Percentiles rank a stretch among this genome's conserved stretches.
Evolutionary conservation across 2,329 filamentous ascomycete species (phyloP).

Genomic region (Colletotrichum abscissum): DNA sequence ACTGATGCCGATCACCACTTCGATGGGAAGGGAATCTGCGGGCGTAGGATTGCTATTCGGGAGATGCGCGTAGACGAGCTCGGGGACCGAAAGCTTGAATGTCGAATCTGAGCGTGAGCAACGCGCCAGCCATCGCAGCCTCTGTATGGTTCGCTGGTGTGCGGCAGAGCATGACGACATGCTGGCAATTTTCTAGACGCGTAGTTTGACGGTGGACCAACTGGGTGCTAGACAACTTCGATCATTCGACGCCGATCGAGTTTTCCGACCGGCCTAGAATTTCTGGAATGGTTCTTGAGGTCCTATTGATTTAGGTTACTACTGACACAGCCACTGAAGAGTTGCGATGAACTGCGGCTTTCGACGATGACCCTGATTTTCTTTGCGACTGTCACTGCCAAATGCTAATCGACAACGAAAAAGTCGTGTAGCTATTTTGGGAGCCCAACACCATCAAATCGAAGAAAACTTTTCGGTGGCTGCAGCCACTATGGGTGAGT

Average conservation of each 20-base stretch:
- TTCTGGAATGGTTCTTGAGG: neutral
- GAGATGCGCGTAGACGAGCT: slow-evolving; percentile 14
- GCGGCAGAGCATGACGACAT: slow-evolving; percentile 12
- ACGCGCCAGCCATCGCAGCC: neutral
- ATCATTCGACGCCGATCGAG: neutral
- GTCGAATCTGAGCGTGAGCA: neutral
- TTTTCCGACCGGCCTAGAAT: neutral
- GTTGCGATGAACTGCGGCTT: slow-evolving; percentile 8
- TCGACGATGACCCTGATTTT: neutral
- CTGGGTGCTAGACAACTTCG: neutral
- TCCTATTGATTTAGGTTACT: neutral
- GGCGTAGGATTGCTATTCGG: neutral
- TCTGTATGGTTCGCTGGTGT: neutral
- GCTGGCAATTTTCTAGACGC: neutral
- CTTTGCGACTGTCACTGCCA: neutral
- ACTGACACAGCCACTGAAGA: slow-evolving; percentile 3
- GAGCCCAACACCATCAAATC: neutral
- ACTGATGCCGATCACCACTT: slow-evolving; percentile 16
- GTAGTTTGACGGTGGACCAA: too few species aligned
- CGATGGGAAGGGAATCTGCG: neutral
- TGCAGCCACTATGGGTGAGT: neutral
- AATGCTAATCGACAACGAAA: too few species aligned
- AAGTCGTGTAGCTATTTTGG: slow-evolving; percentile 14
- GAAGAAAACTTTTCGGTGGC: neutral
- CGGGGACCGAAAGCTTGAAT: slow-evolving; percentile 24